These are phyloP conservation scores for Candida tallmaniae DNA, from an alignment of 805 yeast species.

Conservation along the genomic window DNA sequence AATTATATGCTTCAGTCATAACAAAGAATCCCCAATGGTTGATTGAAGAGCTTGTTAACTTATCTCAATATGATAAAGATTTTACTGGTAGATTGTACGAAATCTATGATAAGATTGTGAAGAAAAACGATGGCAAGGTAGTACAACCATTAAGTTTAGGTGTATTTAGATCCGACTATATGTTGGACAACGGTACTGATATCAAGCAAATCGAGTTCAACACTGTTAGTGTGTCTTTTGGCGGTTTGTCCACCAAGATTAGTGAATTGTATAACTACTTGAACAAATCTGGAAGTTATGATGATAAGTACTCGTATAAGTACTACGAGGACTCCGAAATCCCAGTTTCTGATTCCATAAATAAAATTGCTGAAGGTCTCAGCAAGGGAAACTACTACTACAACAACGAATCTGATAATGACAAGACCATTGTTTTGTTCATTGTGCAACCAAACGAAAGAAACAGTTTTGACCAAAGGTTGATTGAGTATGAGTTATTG, in stretches of 20 bases:
- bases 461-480: conserved; percentile 88
- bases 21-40: conserved; percentile 58
- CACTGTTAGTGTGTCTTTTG: conserved; percentile 93
- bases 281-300: conserved; percentile 56
- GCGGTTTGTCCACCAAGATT: conserved; percentile 80
- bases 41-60: conserved; percentile 44
- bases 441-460: conserved; percentile 83
- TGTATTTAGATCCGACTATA: conserved; percentile 84
- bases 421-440: conserved; percentile 58
- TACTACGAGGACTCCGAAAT: conserved; percentile 46
- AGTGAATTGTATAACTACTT: conserved; percentile 69
- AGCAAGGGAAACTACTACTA: conserved; percentile 63
- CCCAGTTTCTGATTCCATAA: conserved; percentile 65
- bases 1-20: conserved; percentile 68
- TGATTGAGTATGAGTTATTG: conserved; percentile 67
- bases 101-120: conserved; percentile 47
- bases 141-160: conserved; percentile 73
- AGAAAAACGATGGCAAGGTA: conserved; percentile 39
- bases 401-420: conserved; percentile 27
- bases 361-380: conserved; percentile 62
- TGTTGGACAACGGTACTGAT: conserved; percentile 41
- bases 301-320: conserved; percentile 32
- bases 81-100: conserved; percentile 80
- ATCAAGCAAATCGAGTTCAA: conserved; percentile 96
- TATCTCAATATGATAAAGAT: conserved; percentile 58